phyloP scores from a whole-genome alignment of 2,329 filamentous ascomycete genomes.

The Aspergillus persii region DNA sequence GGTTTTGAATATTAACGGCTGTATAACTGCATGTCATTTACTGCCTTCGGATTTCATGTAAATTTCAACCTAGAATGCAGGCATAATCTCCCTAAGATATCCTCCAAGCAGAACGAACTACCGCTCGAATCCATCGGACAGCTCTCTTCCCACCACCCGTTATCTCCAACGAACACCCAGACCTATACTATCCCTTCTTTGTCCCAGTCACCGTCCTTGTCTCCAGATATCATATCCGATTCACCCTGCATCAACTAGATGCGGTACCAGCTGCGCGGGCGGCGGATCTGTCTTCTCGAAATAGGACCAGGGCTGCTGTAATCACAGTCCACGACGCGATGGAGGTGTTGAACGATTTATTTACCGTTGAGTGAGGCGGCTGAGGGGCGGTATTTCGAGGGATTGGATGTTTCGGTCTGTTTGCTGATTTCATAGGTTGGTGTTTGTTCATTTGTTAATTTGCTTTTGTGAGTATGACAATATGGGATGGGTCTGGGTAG shows the following conservation, averaged over 20 bases:
- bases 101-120: no score
- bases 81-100: no score
- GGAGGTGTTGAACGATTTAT: conserved; percentile 60
- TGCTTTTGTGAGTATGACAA: no score
- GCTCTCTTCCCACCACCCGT: conserved; percentile 26
- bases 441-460: no score
- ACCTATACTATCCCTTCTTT: conserved; percentile 17
- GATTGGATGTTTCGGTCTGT: conserved; percentile 54
- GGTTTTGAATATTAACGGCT: neutral
- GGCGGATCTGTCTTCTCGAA: conserved; percentile 17
- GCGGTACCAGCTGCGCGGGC: conserved; percentile 11
- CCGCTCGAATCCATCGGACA: conserved; percentile 7
- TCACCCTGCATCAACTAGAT: conserved; percentile 17
- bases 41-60: no score
- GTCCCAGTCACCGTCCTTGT: conserved; percentile 32
- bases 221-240: conserved; percentile 27
- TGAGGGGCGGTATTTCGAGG: conserved; percentile 60
- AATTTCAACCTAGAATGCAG: no score
- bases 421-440: neutral
- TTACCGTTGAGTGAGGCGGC: conserved; percentile 63
- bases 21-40: no score
- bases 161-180: conserved; percentile 30
- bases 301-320: conserved; percentile 54
- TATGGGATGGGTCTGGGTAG: no score
- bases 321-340: conserved; percentile 64